Conservation (phyloP, 768 basidiomycete species). For the Rhizopogon salebrosus region DNA sequence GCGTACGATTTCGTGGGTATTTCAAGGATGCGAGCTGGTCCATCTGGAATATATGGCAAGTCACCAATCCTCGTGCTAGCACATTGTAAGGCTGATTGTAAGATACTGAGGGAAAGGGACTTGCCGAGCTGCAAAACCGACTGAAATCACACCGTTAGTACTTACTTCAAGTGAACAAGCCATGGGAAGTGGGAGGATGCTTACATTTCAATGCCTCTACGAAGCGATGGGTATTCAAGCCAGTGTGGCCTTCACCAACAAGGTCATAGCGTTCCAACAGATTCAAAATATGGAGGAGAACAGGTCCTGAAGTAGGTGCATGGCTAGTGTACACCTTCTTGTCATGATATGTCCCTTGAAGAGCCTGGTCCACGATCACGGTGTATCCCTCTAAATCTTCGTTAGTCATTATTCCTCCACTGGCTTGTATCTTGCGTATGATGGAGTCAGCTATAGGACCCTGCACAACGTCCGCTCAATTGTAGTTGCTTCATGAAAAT, state of each 20-base stretch:
- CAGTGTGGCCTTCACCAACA: slow-evolving; percentile 45
- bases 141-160: slow-evolving; percentile 22
- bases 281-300: slow-evolving; percentile 91
- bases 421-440: slow-evolving; percentile 59
- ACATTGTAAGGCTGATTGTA: neutral
- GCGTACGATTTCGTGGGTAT: slow-evolving; percentile 72
- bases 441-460: slow-evolving; percentile 81
- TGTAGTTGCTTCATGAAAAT: slow-evolving; percentile 6
- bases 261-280: slow-evolving; percentile 70
- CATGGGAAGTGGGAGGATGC: slow-evolving; percentile 15
- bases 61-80: slow-evolving; percentile 81
- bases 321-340: slow-evolving; percentile 80
- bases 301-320: slow-evolving; percentile 85
- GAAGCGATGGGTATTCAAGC: slow-evolving; percentile 69
- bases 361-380: slow-evolving; percentile 64
- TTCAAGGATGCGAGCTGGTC: slow-evolving; percentile 48
- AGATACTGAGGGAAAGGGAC: slow-evolving; percentile 4
- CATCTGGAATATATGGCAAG: slow-evolving; percentile 54
- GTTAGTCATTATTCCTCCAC: slow-evolving; percentile 77
- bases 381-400: slow-evolving; percentile 70
- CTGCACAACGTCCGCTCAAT: slow-evolving; percentile 28
- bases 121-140: slow-evolving; percentile 62
- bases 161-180: slow-evolving; percentile 8
- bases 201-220: slow-evolving; percentile 83
- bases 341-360: slow-evolving; percentile 72